phyloP scores from a whole-genome alignment of 129 eudicot genomes.

The Rutidosis leptorrhynchoides region DNA sequence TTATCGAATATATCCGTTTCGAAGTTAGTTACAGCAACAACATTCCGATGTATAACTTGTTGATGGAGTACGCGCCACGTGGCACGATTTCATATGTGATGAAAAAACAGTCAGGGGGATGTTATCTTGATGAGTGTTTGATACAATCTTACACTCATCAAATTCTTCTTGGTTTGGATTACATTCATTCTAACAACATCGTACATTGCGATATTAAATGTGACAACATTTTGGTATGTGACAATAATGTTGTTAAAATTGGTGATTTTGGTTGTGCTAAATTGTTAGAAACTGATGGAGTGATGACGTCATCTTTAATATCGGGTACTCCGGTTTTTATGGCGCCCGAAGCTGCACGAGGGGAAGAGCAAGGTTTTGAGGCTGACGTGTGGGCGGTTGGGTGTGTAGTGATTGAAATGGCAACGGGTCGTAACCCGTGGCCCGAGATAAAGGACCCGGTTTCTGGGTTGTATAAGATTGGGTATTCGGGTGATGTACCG shows the following conservation, averaged over 20 bases:
- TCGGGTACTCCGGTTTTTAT: constrained; percentile 82
- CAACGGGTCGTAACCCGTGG: constrained; percentile 70
- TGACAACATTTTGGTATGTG: constrained; percentile 45
- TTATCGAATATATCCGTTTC: constrained; percentile 51
- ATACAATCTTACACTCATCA: constrained; percentile 48
- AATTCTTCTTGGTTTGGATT: constrained; percentile 54
- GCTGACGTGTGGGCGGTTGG: constrained; percentile 93
- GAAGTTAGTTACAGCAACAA: constrained; percentile 29
- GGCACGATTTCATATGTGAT: constrained; percentile 60
- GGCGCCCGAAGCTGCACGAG: constrained; percentile 92
- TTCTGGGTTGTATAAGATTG: constrained; percentile 57
- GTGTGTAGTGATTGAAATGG: constrained; percentile 72
- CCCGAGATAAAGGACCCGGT: constrained; percentile 57
- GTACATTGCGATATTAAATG: constrained; percentile 85
- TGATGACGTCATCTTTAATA: constrained; percentile 21
- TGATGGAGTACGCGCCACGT: constrained; percentile 56
- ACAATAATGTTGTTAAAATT: constrained; percentile 48
- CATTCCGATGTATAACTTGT: constrained; percentile 47
- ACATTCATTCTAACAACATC: constrained; percentile 55
- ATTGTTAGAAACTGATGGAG: constrained; percentile 22
- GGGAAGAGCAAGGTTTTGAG: constrained; percentile 61
- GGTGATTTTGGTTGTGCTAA: constrained; percentile 76
- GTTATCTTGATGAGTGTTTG: constrained; percentile 42
- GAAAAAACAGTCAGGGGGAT: constrained; percentile 43
- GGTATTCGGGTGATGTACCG: constrained; percentile 56